Percentiles rank a stretch among this genome's conserved stretches.
These are phyloP conservation scores for Chrysanthemum makinoi DNA, from an alignment of 129 eudicot species.

Conservation along the genomic window DNA sequence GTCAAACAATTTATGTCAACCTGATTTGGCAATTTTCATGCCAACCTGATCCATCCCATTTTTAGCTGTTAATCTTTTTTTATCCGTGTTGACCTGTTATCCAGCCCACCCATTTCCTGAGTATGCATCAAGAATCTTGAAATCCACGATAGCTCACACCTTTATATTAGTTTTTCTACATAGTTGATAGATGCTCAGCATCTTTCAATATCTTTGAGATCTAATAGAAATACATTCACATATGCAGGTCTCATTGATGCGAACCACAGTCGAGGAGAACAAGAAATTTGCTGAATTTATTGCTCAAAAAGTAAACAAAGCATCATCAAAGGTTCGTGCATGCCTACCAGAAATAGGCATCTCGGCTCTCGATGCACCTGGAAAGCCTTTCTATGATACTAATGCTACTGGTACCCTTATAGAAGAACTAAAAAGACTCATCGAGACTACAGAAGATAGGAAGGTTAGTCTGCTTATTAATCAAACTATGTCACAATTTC, in stretches of 20 bases:
- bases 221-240: conserved; percentile 12
- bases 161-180: neutral
- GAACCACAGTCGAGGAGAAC: conserved; percentile 85
- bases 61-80: no score
- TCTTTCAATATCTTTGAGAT: neutral
- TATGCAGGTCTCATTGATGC: conserved; percentile 77
- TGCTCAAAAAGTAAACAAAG: conserved; percentile 68
- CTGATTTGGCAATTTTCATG: no score
- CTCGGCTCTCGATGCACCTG: conserved; percentile 94
- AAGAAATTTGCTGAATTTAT: conserved; percentile 78
- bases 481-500: conserved; percentile 3
- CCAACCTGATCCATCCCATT: no score
- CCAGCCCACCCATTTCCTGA: no score
- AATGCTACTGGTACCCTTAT: conserved; percentile 71
- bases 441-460: conserved; percentile 64
- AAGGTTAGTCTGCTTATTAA: conserved; percentile 55
- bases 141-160: neutral
- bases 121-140: neutral
- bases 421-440: conserved; percentile 60
- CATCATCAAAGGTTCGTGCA: conserved; percentile 70
- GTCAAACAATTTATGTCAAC: no score
- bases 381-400: conserved; percentile 86
- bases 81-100: no score
- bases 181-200: no score
- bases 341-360: conserved; percentile 91